Conservation (phyloP, 768 basidiomycete species). For the Mycena venus region DNA sequence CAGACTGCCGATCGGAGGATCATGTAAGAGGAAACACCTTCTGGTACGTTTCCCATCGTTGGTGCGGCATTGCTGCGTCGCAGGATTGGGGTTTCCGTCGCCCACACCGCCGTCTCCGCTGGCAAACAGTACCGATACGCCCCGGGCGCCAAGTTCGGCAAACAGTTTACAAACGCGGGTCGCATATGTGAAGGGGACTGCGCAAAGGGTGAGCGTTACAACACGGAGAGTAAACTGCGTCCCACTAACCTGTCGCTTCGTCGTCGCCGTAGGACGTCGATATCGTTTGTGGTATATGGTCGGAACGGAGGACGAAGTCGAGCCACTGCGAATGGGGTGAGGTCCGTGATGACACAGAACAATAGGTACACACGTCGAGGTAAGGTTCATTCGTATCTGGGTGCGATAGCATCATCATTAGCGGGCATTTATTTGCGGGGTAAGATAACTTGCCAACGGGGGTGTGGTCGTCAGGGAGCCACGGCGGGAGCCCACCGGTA, state of each 20-base stretch:
- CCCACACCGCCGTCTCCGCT: constrained; percentile 82
- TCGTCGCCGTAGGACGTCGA: constrained; percentile 82
- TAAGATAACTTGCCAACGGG: constrained; percentile 35
- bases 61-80: constrained; percentile 65
- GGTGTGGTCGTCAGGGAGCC: constrained; percentile 59
- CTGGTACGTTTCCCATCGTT: constrained; percentile 60
- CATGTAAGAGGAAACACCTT: constrained; percentile 41
- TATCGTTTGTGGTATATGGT: constrained; percentile 67
- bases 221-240: neutral
- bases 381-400: constrained; percentile 67
- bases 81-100: constrained; percentile 67
- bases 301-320: constrained; percentile 64
- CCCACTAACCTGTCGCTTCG: constrained; percentile 71
- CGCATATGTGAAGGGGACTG: constrained; percentile 72
- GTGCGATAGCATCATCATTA: neutral
- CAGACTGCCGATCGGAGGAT: constrained; percentile 37
- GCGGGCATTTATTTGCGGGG: neutral
- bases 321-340: constrained; percentile 65
- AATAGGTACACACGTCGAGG: constrained; percentile 45
- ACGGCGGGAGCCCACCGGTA: constrained; percentile 74
- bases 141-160: constrained; percentile 78
- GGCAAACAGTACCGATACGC: constrained; percentile 73
- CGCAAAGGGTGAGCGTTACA: neutral
- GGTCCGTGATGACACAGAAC: neutral
- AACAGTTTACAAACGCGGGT: constrained; percentile 70